phyloP scores from a whole-genome alignment of 106 monocot species.

The Iris macrosiphon region DNA sequence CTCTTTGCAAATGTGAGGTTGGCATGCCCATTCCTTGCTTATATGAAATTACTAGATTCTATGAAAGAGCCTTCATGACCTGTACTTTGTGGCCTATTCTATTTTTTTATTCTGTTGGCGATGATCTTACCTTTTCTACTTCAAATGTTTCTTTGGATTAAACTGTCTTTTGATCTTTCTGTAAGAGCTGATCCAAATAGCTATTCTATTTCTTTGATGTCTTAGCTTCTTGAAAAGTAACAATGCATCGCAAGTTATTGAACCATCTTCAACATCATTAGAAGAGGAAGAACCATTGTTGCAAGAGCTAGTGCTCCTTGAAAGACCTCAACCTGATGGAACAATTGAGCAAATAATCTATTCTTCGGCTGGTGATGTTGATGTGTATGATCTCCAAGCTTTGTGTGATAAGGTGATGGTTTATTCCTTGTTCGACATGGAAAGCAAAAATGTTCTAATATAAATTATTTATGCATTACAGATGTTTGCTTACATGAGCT shows the following conservation, averaged over 20 bases:
- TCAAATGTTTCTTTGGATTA: neutral
- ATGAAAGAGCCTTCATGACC: too few species aligned
- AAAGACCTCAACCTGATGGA: slow-evolving; percentile 72
- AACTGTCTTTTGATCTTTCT: neutral
- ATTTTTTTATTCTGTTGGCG: too few species aligned
- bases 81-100: too few species aligned
- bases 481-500: slow-evolving; percentile 1
- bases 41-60: too few species aligned
- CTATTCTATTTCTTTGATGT: neutral
- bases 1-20: too few species aligned
- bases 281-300: slow-evolving; percentile 57
- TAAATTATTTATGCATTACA: neutral
- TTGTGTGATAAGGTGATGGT: slow-evolving; percentile 83
- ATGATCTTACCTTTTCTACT: neutral
- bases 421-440: neutral
- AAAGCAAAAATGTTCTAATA: neutral
- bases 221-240: slow-evolving; percentile 78
- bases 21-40: too few species aligned
- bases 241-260: slow-evolving; percentile 51
- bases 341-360: slow-evolving; percentile 78
- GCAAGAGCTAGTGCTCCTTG: slow-evolving; percentile 67
- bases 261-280: slow-evolving; percentile 35
- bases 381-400: slow-evolving; percentile 88
- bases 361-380: slow-evolving; percentile 90
- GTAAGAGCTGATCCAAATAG: neutral